Evolutionary conservation across 1,284 basidiomycete genomes (phyloP), one percentile per base, ranked within the genome.

Genomic region (Cryptococcus deneoformans): DNA sequence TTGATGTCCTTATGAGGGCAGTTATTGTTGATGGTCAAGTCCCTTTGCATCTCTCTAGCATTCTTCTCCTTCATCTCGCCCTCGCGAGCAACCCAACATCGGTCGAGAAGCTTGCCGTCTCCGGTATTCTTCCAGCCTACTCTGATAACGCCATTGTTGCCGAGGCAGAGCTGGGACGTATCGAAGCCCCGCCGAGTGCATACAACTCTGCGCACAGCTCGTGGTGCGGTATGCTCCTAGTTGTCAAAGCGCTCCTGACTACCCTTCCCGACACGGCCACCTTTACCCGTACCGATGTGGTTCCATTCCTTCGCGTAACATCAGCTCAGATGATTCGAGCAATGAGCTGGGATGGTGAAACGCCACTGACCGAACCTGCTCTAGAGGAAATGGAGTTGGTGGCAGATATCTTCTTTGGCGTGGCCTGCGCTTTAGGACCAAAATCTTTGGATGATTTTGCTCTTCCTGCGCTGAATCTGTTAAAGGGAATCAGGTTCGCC

Each of bases 401-500:
- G 3, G 83, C 88, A 42, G 86, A 86, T 51, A 72, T 95, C 34
- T 91, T 92, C 78, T 82, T 86, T 57, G 82, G 87, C 2, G 81
- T 91, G 47, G 14, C 82, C 50, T 77, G 82, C 11, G 7, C 81
- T 79, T 36, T 79, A 77, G 73, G 61, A 77, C 49, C 78, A 77
- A 42, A 80, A 80, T 46, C 58, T 16, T 79, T 92, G 40, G 80
- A 81, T 0, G 84, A 84, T 11, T 90, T 90, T 71, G 83, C 84
- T 2, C 79, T 80, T 2, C 84, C 84, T 56, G 85, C 86, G 0
- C 79, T 93, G 16, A 78, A 83, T 40, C 82, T 94, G n/a, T 79
- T 98, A 0, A 90, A 92, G 70, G 88, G 92, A 60, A 77, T 95
- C 56, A 92, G 92, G 70, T 92, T 93, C 66, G 89, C 91, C 0